Conservation (phyloP, 2,329 filamentous ascomycete species). For the Plectosphaerella sp. region DNA sequence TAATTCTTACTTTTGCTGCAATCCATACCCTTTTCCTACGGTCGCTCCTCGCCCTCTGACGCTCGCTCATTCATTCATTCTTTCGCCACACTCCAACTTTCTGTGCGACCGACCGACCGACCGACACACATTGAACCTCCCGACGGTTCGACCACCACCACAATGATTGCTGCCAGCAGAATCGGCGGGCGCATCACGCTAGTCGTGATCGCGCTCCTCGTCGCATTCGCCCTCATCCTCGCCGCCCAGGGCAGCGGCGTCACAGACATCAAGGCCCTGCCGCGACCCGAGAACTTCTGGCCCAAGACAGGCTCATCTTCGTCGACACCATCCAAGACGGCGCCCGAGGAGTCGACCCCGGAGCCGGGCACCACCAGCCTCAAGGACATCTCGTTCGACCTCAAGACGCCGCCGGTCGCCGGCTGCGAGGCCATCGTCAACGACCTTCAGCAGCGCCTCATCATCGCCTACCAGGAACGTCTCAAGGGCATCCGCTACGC, state of each 20-base stretch:
- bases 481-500: conserved; percentile 18
- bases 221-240: background rate
- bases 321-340: background rate
- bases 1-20: background rate
- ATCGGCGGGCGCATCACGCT: background rate
- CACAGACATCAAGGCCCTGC: background rate
- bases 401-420: conserved; percentile 11
- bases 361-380: background rate
- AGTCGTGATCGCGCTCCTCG: background rate
- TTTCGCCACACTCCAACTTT: background rate
- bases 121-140: background rate
- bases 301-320: too few species aligned
- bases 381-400: conserved; percentile 17
- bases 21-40: background rate
- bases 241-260: background rate
- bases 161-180: background rate
- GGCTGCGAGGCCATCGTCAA: conserved; percentile 20
- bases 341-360: background rate
- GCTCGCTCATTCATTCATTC: background rate
- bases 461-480: conserved; percentile 18
- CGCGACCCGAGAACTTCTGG: background rate
- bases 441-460: conserved; percentile 19
- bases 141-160: background rate
- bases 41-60: background rate
- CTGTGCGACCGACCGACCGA: background rate